Base-by-base conservation (phyloP, 2,329 filamentous ascomycete genomes). In the Pestalotiopsis sp. region DNA sequence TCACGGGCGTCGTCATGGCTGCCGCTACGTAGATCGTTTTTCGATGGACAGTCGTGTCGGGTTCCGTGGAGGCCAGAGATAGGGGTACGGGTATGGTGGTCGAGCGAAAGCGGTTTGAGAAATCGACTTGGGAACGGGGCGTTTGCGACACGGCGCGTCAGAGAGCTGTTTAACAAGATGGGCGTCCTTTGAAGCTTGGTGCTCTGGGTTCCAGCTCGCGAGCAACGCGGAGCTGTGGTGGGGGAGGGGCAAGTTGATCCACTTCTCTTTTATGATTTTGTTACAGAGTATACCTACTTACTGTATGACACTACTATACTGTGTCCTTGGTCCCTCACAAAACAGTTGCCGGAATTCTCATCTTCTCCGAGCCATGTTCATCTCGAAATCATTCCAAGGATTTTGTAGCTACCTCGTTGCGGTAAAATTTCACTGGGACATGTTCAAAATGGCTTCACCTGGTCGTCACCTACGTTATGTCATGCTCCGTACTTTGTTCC, bases 1-100 rank as follows among this genome's bases (percentile, higher is more conserved):
- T 17, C 1, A 65, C 44, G 30, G 67, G 68, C 30, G 26, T 44
- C 40, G 68, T 44, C 68, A 69, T 69, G 57, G 44, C 57, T 52
- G 5, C 20, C 20, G 44, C 44, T 35, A 9, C 17, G 44, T 52
- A 6, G 44, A 9, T 52, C 6, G 44, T 52, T n/a, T 7, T 9
- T 6, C 13, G 13, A n/a, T 6, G 7, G n/a, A 20, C 17, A 22
- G 17, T 5, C 9, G 44, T 52, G n/a, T 22, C 30, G 30, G 30
- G 44, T 52, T 52, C 7, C 20, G 0, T 22, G n/a, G 5, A 9
- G 17, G 17, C 13, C 11, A 17, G 17, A 17, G 40, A 44, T 2
- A 44, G 40, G 40, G 17, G n/a, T n/a, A n/a, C 7, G 44, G 5
- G 44, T 52, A 9, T 17, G 17, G 44, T 52, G 20, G 30, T 9